Conservation (phyloP, 176 grass and related monocot genomes). For the Juncus inflexus region DNA sequence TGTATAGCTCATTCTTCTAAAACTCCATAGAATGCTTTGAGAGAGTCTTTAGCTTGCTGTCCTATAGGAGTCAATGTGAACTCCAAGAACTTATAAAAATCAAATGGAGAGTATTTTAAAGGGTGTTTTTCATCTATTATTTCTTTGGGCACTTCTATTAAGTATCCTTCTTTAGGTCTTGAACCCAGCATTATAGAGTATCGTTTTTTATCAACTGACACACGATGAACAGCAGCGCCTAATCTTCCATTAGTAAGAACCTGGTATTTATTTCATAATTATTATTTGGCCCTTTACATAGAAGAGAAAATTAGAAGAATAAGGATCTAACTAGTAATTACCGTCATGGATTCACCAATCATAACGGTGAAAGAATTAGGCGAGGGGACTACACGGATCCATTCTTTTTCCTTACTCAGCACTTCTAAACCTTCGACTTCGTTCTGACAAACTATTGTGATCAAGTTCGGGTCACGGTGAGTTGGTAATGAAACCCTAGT, state of each 20-base stretch:
- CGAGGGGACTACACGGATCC: conserved; percentile 6
- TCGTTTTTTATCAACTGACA: conserved; percentile 24
- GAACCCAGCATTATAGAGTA: conserved; percentile 20
- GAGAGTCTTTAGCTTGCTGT: background rate
- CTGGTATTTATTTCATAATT: too few species aligned
- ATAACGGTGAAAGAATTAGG: conserved; percentile 33
- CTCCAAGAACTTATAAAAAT: background rate
- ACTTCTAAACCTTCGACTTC: conserved; percentile 28
- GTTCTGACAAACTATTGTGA: conserved; percentile 30
- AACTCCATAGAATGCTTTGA: conserved; percentile 24
- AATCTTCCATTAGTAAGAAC: conserved; percentile 39
- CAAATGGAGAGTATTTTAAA: conserved; percentile 10
- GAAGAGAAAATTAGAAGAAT: background rate
- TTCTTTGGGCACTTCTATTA: conserved; percentile 26
- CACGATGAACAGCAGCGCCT: conserved; percentile 15
- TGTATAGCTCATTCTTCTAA: background rate
- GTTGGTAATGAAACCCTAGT: conserved; percentile 11
- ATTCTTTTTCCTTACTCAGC: conserved; percentile 26
- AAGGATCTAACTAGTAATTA: background rate
- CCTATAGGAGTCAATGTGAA: conserved; percentile 8
- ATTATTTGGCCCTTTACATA: background rate
- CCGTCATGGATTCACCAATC: conserved; percentile 23
- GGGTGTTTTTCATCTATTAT: conserved; percentile 33
- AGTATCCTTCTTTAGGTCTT: conserved; percentile 11
- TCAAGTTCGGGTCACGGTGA: conserved; percentile 27